phyloP scores from a whole-genome alignment of 2,329 filamentous ascomycete species.

The Colletotrichum gloeosporioides region DNA sequence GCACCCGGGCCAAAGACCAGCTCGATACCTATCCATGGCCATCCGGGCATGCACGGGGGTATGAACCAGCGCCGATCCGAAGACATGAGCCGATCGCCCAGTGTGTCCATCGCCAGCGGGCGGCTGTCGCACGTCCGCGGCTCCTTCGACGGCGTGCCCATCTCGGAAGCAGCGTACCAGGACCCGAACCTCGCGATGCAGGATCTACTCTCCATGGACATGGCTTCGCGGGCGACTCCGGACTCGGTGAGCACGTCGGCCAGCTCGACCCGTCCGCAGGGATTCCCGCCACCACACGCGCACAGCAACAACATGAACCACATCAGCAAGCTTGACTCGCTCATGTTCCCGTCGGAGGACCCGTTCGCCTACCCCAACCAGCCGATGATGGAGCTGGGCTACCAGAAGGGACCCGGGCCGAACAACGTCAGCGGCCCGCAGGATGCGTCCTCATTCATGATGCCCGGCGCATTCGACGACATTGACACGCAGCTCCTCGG shows the following conservation, averaged over 20 bases:
- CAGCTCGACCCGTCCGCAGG: constrained; percentile 36
- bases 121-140: constrained; percentile 26
- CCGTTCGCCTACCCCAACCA: constrained; percentile 83
- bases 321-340: constrained; percentile 73
- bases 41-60: constrained; percentile 33
- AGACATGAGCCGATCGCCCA: constrained; percentile 37
- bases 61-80: constrained; percentile 38
- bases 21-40: constrained; percentile 31
- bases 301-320: constrained; percentile 41
- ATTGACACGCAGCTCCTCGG: constrained; percentile 77
- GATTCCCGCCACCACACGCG: constrained; percentile 31
- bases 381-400: constrained; percentile 67
- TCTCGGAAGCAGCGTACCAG: constrained; percentile 34
- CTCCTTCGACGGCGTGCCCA: constrained; percentile 39
- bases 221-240: constrained; percentile 47
- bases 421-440: constrained; percentile 37
- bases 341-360: constrained; percentile 83
- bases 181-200: constrained; percentile 43
- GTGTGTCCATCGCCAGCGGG: constrained; percentile 25
- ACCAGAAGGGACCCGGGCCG: constrained; percentile 36
- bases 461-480: constrained; percentile 63
- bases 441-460: constrained; percentile 51
- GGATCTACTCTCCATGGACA: constrained; percentile 51
- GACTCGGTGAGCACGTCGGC: constrained; percentile 47
- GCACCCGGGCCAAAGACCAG: constrained; percentile 50